phyloP scores from a whole-genome alignment of 495 filamentous ascomycete species.

The Annulohypoxylon stygium region DNA sequence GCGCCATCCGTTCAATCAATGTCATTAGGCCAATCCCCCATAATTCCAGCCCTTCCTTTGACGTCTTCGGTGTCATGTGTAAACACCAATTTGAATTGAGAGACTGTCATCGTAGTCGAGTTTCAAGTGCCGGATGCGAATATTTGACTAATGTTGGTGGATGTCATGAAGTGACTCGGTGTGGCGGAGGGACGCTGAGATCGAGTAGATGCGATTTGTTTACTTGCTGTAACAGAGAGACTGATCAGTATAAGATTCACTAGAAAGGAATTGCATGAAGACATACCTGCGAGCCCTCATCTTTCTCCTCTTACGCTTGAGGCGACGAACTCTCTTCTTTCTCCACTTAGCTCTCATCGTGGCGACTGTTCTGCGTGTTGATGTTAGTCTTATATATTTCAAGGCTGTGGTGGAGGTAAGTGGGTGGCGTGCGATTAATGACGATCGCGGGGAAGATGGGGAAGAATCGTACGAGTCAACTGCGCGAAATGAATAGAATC shows the following conservation, averaged over 20 bases:
- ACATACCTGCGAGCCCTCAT: slow-evolving; percentile 88
- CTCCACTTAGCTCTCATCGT: slow-evolving; percentile 99
- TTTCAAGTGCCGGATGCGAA: slow-evolving; percentile 36
- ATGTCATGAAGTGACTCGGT: slow-evolving; percentile 52
- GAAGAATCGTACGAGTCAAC: slow-evolving; percentile 17
- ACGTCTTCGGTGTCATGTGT: slow-evolving; percentile 20
- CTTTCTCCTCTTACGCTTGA: slow-evolving; percentile 99
- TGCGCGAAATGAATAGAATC: slow-evolving; percentile 6
- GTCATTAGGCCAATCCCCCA: slow-evolving; percentile 42
- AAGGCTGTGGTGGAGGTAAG: slow-evolving; percentile 26
- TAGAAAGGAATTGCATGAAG: slow-evolving; percentile 14
- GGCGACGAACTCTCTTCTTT: slow-evolving; percentile 98
- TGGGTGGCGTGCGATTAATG: slow-evolving; percentile 20
- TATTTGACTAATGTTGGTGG: slow-evolving; percentile 34
- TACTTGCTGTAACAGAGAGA: slow-evolving; percentile 72
- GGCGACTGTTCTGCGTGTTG: slow-evolving; percentile 55
- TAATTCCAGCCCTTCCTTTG: slow-evolving; percentile 22
- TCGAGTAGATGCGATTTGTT: slow-evolving; percentile 69
- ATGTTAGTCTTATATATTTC: slow-evolving; percentile 27
- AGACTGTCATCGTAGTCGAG: slow-evolving; percentile 19
- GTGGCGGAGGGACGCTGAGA: slow-evolving; percentile 65
- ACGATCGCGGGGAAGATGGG: slow-evolving; percentile 34
- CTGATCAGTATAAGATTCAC: slow-evolving; percentile 12
- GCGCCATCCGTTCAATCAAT: slow-evolving; percentile 47
- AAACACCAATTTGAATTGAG: slow-evolving; percentile 19